These are phyloP conservation scores for Colletotrichum sp. DNA, from an alignment of 2,329 filamentous ascomycete species.

Conservation along the genomic window DNA sequence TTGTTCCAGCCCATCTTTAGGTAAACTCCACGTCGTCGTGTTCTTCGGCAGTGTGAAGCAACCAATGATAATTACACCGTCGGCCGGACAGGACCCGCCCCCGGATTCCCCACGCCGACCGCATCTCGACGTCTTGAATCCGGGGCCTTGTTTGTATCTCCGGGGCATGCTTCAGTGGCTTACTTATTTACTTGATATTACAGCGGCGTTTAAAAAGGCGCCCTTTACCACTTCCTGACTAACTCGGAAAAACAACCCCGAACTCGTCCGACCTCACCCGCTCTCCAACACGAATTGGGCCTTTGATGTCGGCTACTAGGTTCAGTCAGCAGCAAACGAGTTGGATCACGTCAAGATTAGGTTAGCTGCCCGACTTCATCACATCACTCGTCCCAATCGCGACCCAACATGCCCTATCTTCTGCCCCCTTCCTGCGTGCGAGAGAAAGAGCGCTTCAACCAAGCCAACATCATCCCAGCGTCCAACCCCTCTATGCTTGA, in stretches of 20 bases:
- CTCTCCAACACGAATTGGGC: no score
- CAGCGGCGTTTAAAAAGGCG: not conserved
- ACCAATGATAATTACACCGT: not conserved
- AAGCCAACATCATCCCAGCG: not conserved
- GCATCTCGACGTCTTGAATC: not conserved
- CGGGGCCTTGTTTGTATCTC: no score
- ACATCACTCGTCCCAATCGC: not conserved
- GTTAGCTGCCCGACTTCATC: not conserved
- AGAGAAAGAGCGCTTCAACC: not conserved
- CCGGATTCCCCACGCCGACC: not conserved
- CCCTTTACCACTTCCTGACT: rapidly evolving
- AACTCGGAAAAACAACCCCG: not conserved
- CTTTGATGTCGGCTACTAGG: not conserved
- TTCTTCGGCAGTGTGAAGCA: not conserved
- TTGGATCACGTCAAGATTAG: not conserved
- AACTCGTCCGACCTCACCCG: not conserved
- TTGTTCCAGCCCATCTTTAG: no score
- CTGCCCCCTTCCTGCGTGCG: not conserved
- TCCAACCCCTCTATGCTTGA: not conserved
- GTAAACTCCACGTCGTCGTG: not conserved
- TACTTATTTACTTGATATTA: no score
- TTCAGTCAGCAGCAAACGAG: not conserved
- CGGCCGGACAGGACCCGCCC: not conserved
- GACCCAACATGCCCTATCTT: not conserved
- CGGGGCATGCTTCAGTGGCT: no score